Conservation (phyloP, 2,329 filamentous ascomycete species). For the Aspergillus vadensis region DNA sequence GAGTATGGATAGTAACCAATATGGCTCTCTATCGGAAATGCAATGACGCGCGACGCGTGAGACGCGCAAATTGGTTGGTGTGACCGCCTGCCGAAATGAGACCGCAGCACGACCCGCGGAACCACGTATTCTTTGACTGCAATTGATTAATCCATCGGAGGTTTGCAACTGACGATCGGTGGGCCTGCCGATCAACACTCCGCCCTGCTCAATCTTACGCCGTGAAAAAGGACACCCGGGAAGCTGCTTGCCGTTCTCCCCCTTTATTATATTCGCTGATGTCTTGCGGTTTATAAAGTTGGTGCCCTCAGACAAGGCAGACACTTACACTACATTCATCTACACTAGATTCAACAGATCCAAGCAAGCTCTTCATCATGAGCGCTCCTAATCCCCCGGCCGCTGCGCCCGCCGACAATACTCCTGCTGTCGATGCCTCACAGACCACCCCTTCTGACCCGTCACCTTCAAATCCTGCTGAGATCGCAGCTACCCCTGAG, state of each 20-base stretch:
- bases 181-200: constrained; percentile 21
- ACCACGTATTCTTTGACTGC: not conserved
- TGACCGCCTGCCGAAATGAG: not conserved
- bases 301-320: not conserved
- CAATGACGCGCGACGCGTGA: not conserved
- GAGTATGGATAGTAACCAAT: not conserved
- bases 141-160: not conserved
- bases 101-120: not conserved
- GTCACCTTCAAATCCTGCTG: not conserved
- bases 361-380: constrained; percentile 11
- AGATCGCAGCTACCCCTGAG: not conserved
- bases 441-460: constrained; percentile 11
- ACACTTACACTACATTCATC: not conserved
- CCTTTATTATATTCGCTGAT: not conserved
- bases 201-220: constrained; percentile 5
- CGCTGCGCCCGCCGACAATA: constrained; percentile 3
- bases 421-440: constrained; percentile 6
- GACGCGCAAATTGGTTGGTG: not conserved
- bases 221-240: constrained; percentile 1
- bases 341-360: not conserved
- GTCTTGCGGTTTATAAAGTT: not conserved
- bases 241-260: not conserved
- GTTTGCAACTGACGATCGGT: constrained; percentile 13
- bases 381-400: constrained; percentile 15
- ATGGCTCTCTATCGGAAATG: not conserved